Evolutionary conservation across 1,284 basidiomycete genomes (phyloP).

Genomic region (Albatrellus sp.): DNA sequence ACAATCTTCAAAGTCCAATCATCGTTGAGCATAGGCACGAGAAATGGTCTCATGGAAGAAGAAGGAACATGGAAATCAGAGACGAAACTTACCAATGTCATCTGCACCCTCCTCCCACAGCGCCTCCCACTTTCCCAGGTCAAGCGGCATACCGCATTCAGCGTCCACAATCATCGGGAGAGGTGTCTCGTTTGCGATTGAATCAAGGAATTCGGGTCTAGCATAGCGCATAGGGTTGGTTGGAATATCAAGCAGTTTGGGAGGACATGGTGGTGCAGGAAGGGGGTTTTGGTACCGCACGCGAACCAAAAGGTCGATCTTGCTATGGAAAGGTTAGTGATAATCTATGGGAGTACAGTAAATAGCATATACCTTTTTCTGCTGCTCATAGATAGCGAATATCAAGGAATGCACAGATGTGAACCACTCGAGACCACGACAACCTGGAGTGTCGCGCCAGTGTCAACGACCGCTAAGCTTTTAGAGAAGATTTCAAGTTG

Average conservation of each 20-base stretch:
- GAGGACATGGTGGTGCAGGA: constrained; percentile 88
- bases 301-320: constrained; percentile 81
- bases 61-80: background rate
- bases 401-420: too few relatives aligned
- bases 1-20: background rate
- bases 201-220: constrained; percentile 70
- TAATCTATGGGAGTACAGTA: background rate
- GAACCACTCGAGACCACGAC: too few relatives aligned
- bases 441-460: too few relatives aligned
- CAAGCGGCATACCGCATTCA: constrained; percentile 89
- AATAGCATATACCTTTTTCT: constrained; percentile 10
- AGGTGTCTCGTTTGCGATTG: constrained; percentile 67
- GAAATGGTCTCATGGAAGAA: background rate
- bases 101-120: constrained; percentile 71
- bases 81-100: constrained; percentile 42
- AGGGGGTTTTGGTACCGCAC: constrained; percentile 90
- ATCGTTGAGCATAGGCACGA: background rate
- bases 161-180: constrained; percentile 91
- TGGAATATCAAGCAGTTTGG: constrained; percentile 80
- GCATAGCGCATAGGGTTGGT: constrained; percentile 82
- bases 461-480: too few relatives aligned
- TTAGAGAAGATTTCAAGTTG: too few relatives aligned
- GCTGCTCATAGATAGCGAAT: too few relatives aligned
- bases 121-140: constrained; percentile 71
- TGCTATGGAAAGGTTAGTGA: constrained; percentile 22